Percentiles rank a stretch among this genome's conserved stretches.
Evolutionary conservation across 768 basidiomycete species (phyloP).

Genomic region (Tubosaeta sp.): DNA sequence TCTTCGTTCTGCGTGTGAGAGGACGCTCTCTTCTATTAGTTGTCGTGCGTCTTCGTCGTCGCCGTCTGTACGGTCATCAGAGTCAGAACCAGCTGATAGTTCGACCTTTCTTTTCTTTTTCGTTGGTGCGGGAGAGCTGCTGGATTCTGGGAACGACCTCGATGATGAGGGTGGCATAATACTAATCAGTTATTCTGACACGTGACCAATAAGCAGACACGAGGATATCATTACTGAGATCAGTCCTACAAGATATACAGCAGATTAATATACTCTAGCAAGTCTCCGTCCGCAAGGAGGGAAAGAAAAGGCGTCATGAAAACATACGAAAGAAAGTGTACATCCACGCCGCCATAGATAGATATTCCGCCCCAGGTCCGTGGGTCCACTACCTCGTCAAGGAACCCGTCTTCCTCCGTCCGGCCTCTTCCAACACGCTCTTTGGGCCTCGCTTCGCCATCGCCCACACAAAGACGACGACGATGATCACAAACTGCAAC

Average conservation of each 20-base stretch:
- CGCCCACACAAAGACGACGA: conserved; percentile 73
- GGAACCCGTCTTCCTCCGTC: conserved; percentile 25
- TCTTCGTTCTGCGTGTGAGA: conserved; percentile 75
- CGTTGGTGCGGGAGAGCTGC: conserved; percentile 25
- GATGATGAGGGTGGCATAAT: conserved; percentile 23
- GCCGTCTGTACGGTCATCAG: conserved; percentile 11
- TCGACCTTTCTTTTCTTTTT: conserved; percentile 24
- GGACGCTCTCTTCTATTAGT: conserved; percentile 35
- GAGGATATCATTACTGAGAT: conserved; percentile 2
- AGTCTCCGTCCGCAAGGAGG: conserved; percentile 10
- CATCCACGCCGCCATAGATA: conserved; percentile 5
- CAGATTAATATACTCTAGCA: conserved; percentile 19
- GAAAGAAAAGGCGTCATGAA: background rate
- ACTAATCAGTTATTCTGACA: background rate
- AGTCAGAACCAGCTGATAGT: conserved; percentile 22
- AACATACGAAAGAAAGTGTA: conserved; percentile 4
- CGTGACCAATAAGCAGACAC: background rate
- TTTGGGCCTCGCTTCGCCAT: conserved; percentile 78
- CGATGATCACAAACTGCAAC: conserved; percentile 74
- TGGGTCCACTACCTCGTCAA: conserved; percentile 4
- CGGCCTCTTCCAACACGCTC: conserved; percentile 52
- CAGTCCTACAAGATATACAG: conserved; percentile 14
- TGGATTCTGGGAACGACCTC: conserved; percentile 29
- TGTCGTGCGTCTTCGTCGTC: conserved; percentile 8
- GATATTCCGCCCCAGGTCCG: background rate